Conservation (phyloP, 768 basidiomycete genomes). For the Leccinum pellstonianum region DNA sequence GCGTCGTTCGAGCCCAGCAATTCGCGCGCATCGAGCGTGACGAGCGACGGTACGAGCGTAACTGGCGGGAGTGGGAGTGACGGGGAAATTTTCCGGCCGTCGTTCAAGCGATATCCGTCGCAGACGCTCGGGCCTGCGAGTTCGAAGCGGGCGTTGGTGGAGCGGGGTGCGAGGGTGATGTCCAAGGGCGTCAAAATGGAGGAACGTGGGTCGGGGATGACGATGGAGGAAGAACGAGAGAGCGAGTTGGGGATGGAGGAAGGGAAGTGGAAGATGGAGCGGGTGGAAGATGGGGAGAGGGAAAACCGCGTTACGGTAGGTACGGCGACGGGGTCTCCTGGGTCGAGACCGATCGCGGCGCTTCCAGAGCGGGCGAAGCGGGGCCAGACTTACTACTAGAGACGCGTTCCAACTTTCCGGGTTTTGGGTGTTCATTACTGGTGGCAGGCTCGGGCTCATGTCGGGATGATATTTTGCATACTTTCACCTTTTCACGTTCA, state of each 20-base stretch:
- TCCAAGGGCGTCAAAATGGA: constrained; percentile 16
- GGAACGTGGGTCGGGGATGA: neutral
- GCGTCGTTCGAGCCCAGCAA: constrained; percentile 21
- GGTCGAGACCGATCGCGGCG: constrained; percentile 27
- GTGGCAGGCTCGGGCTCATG: neutral
- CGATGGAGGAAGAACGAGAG: neutral
- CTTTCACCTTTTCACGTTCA: neutral
- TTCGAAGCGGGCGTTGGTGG: constrained; percentile 51
- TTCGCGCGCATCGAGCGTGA: constrained; percentile 33
- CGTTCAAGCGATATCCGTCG: constrained; percentile 72
- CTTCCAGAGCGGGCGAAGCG: constrained; percentile 33
- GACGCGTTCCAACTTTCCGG: neutral
- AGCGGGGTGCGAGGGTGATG: constrained; percentile 16
- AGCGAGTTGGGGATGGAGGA: neutral
- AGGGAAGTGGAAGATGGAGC: neutral
- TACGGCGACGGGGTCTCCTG: constrained; percentile 24
- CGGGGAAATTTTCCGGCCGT: constrained; percentile 45
- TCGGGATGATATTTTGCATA: neutral
- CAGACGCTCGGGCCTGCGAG: constrained; percentile 65
- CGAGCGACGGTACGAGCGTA: constrained; percentile 31
- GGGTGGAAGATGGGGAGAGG: neutral
- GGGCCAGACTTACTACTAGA: constrained; percentile 4
- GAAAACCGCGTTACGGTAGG: neutral
- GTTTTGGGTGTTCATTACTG: neutral
- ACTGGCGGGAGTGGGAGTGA: constrained; percentile 33